phyloP scores from a whole-genome alignment of 768 basidiomycete species.

The Daedaleopsis nitida region DNA sequence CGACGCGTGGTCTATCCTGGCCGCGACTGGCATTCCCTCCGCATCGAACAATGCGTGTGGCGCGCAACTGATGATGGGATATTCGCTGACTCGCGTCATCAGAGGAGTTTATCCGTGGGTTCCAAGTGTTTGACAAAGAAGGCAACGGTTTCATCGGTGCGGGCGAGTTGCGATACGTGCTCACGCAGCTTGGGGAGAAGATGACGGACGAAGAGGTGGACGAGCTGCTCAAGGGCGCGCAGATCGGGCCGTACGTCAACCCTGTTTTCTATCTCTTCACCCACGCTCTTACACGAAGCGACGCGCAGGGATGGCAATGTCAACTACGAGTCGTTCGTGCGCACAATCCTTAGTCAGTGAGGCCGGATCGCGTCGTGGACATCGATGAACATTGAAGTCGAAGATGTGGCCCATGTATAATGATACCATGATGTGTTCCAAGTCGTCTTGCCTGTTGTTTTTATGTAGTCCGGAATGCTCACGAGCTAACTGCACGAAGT shows the following conservation, averaged over 20 bases:
- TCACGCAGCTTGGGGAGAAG: conserved; percentile 96
- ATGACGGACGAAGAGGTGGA: conserved; percentile 98
- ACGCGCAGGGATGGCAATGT: conserved; percentile 84
- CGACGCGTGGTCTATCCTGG: background rate
- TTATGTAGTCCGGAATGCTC: background rate
- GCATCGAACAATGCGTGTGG: background rate
- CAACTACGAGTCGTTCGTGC: conserved; percentile 96
- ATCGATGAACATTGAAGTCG: background rate
- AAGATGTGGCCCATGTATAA: background rate
- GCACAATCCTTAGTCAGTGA: conserved; percentile 89
- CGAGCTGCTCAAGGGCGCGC: conserved; percentile 94
- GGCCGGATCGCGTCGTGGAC: background rate
- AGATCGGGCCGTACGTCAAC: conserved; percentile 55
- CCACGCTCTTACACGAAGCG: background rate
- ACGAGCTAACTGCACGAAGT: background rate
- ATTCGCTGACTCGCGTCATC: conserved; percentile 3
- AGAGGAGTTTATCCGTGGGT: conserved; percentile 99
- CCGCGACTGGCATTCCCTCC: background rate
- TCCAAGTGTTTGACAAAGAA: conserved; percentile 98
- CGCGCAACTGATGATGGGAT: background rate
- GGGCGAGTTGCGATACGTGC: conserved; percentile 80
- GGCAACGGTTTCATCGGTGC: conserved; percentile 91
- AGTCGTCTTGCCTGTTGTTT: background rate
- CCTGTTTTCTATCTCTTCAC: background rate
- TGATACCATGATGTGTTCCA: background rate